A percentile compares a stretch with the other conserved stretches of the same genome.
Conservation (phyloP, 192 early-diverging fungal species). For the Coemansia nantahalensis region DNA sequence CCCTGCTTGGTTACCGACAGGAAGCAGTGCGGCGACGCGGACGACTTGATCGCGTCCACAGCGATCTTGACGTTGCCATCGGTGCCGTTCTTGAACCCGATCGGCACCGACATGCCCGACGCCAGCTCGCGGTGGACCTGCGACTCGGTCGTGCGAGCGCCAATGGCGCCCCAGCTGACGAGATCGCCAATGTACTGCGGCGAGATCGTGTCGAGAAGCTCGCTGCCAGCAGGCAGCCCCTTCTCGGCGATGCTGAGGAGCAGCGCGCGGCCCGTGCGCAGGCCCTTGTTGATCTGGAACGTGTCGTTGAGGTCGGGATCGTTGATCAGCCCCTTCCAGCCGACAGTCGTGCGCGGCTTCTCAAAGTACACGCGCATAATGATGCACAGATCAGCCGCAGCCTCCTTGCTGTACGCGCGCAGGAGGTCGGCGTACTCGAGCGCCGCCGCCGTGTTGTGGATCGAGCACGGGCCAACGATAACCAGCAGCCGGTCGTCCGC, state of each 20-base stretch:
- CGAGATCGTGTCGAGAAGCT: constrained; percentile 92
- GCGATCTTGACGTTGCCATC: constrained; percentile 81
- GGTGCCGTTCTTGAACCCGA: constrained; percentile 85
- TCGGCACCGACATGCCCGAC: constrained; percentile 81
- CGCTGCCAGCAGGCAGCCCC: constrained; percentile 84
- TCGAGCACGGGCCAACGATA: constrained; percentile 94
- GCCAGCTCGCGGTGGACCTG: constrained; percentile 95
- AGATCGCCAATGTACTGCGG: constrained; percentile 94
- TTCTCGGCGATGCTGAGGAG: constrained; percentile 74
- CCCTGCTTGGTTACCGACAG: constrained; percentile 85
- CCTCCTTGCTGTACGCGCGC: constrained; percentile 58
- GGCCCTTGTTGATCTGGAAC: constrained; percentile 96
- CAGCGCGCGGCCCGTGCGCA: constrained; percentile 78
- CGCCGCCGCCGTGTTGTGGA: constrained; percentile 89
- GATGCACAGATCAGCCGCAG: constrained; percentile 75
- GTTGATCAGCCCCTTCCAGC: constrained; percentile 85
- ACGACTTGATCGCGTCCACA: constrained; percentile 88
- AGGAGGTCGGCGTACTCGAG: constrained; percentile 74
- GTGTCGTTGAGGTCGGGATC: constrained; percentile 74
- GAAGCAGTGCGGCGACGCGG: constrained; percentile 72
- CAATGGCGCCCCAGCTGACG: constrained; percentile 96
- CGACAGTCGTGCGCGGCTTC: constrained; percentile 95
- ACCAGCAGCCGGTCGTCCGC: constrained; percentile 86
- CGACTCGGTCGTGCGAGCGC: constrained; percentile 93
- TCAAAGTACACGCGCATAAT: constrained; percentile 99